Evolutionary conservation across 306 rosid species (phyloP).

Genomic region (Prunus armeniaca): DNA sequence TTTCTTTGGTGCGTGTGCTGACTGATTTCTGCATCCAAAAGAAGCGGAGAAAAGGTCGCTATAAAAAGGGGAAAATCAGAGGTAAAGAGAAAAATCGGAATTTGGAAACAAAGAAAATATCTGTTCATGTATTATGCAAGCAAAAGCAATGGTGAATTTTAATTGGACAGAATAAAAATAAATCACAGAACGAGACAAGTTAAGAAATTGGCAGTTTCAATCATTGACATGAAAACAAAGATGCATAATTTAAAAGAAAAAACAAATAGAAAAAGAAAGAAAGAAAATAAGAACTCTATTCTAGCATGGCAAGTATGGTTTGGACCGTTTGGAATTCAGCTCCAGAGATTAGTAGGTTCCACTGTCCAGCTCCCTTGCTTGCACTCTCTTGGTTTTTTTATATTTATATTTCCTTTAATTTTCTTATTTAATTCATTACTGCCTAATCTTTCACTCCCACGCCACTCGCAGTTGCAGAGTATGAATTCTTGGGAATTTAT

Average conservation of each 20-base stretch:
- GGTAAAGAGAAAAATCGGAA: background rate
- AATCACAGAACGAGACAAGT: background rate
- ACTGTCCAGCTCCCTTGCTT: background rate
- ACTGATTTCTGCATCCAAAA: background rate
- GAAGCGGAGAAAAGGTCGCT: background rate
- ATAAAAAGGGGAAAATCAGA: background rate
- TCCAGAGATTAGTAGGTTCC: conserved; percentile 12
- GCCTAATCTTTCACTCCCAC: too few species aligned
- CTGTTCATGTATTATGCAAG: background rate
- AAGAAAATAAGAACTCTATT: background rate
- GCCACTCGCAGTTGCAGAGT: too few species aligned
- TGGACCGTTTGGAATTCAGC: conserved; percentile 6
- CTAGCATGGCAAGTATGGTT: background rate
- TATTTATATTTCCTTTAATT: too few species aligned
- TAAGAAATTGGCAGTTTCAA: background rate
- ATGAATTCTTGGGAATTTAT: too few species aligned
- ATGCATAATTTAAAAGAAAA: too few species aligned
- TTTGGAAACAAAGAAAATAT: background rate
- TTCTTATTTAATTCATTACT: background rate
- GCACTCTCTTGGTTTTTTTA: background rate
- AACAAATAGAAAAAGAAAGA: background rate
- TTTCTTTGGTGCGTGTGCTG: background rate
- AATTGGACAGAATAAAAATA: background rate
- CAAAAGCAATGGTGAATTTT: background rate
- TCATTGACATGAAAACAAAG: background rate